These are phyloP conservation scores for Suillus paluster DNA, from an alignment of 768 basidiomycete species.

Conservation along the genomic window DNA sequence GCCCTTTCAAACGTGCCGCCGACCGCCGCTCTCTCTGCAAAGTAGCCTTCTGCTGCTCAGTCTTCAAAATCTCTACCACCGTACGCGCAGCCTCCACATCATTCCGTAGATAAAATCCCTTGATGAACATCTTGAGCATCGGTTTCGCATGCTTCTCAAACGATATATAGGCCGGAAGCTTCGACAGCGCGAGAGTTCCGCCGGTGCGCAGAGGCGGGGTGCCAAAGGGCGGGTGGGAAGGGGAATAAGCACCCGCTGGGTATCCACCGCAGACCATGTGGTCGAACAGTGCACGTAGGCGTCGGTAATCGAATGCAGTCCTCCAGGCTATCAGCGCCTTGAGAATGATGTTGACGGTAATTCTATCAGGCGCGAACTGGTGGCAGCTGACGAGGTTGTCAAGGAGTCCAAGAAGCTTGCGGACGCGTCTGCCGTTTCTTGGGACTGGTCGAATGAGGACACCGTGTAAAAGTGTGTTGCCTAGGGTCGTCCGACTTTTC, in stretches of 20 bases:
- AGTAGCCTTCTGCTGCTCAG: constrained; percentile 30
- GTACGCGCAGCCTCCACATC: constrained; percentile 57
- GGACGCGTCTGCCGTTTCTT: constrained; percentile 51
- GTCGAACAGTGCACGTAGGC: constrained; percentile 66
- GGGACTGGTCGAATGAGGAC: constrained; percentile 35
- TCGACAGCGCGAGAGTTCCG: constrained; percentile 36
- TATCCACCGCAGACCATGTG: constrained; percentile 64
- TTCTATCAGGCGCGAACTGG: constrained; percentile 63
- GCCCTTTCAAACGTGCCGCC: constrained; percentile 1
- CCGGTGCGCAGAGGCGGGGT: constrained; percentile 30
- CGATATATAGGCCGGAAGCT: constrained; percentile 47
- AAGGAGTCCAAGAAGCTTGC: constrained; percentile 44
- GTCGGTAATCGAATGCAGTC: constrained; percentile 42
- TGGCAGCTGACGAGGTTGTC: constrained; percentile 46
- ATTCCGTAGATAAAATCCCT: constrained; percentile 57
- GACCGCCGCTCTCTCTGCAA: background rate
- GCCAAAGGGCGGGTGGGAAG: constrained; percentile 49
- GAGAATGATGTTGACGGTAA: constrained; percentile 72
- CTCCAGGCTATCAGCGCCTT: constrained; percentile 62
- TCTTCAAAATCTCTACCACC: constrained; percentile 60
- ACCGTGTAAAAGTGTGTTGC: constrained; percentile 62
- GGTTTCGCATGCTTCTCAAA: constrained; percentile 67
- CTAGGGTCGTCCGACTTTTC: constrained; percentile 46
- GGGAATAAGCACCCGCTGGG: constrained; percentile 41
- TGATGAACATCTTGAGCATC: constrained; percentile 75